Evolutionary conservation across 192 early-diverging fungal species (phyloP).

Genomic region (Coemansia sp.): DNA sequence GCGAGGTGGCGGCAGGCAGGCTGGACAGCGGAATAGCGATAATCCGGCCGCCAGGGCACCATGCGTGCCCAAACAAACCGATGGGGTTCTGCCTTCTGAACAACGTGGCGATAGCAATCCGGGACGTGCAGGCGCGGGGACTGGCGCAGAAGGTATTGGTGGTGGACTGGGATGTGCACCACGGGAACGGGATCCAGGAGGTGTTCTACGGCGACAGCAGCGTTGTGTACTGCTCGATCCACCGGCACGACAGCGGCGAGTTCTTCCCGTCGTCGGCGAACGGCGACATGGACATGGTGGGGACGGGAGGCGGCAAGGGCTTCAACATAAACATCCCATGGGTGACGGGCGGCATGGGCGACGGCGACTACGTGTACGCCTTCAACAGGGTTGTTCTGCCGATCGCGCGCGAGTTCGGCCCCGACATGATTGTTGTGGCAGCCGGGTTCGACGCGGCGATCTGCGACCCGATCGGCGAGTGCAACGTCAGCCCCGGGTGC

Average conservation of each 20-base stretch:
- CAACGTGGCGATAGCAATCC: slow-evolving; percentile 84
- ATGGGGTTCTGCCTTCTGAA: slow-evolving; percentile 92
- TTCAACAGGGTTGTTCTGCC: slow-evolving; percentile 81
- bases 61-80: slow-evolving; percentile 71
- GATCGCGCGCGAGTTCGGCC: slow-evolving; percentile 76
- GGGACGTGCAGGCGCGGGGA: slow-evolving; percentile 56
- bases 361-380: slow-evolving; percentile 86
- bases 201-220: slow-evolving; percentile 73
- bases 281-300: slow-evolving; percentile 60
- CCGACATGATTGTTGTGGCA: slow-evolving; percentile 82
- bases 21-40: slow-evolving; percentile 83
- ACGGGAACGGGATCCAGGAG: slow-evolving; percentile 92
- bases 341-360: slow-evolving; percentile 69
- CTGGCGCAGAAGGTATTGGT: slow-evolving; percentile 68
- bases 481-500: slow-evolving; percentile 73
- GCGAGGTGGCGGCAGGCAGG: slow-evolving; percentile 63
- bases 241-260: slow-evolving; percentile 72
- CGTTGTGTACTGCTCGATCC: slow-evolving; percentile 86
- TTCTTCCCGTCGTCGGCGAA: slow-evolving; percentile 76
- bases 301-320: slow-evolving; percentile 64
- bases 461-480: slow-evolving; percentile 82
- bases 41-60: slow-evolving; percentile 92
- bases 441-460: slow-evolving; percentile 89
- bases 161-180: slow-evolving; percentile 95
- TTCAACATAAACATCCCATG: slow-evolving; percentile 89